phyloP scores from a whole-genome alignment of 371 early-diverging fungal genomes.

The Mortierella sp. region DNA sequence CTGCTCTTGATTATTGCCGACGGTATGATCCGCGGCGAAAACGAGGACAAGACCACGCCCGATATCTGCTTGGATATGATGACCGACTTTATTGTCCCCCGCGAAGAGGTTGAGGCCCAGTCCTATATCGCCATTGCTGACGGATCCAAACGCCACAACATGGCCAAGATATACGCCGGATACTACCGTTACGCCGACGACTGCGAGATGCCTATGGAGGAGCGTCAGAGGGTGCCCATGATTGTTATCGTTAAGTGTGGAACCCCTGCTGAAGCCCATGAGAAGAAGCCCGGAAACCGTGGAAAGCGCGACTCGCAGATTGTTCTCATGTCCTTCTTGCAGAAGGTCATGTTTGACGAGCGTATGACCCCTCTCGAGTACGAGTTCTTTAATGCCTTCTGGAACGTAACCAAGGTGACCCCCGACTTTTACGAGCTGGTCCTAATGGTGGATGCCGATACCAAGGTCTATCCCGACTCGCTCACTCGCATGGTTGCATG shows the following conservation, averaged over 20 bases:
- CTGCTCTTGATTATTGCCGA: slow-evolving; percentile 92
- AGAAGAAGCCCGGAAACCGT: slow-evolving; percentile 94
- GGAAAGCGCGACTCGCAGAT: slow-evolving; percentile 99
- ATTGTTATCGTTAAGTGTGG: slow-evolving; percentile 96
- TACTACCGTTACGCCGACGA: slow-evolving; percentile 77
- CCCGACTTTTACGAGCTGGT: slow-evolving; percentile 90
- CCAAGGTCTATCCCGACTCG: slow-evolving; percentile 84
- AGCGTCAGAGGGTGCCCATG: slow-evolving; percentile 82
- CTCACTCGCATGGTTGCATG: slow-evolving; percentile 80
- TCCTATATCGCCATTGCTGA: slow-evolving; percentile 92
- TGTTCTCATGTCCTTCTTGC: slow-evolving; percentile 96
- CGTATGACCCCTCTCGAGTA: slow-evolving; percentile 95
- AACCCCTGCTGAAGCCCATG: slow-evolving; percentile 76
- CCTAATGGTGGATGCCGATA: slow-evolving; percentile 98
- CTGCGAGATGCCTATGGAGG: slow-evolving; percentile 41
- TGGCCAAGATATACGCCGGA: slow-evolving; percentile 95
- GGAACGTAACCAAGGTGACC: slow-evolving; percentile 82
- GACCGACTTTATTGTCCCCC: slow-evolving; percentile 69
- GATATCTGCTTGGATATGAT: slow-evolving; percentile 80
- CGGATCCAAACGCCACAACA: slow-evolving; percentile 88
- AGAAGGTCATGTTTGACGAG: slow-evolving; percentile 91
- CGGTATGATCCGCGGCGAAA: slow-evolving; percentile 88
- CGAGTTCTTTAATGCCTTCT: slow-evolving; percentile 93
- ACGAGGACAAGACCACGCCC: slow-evolving; percentile 83
- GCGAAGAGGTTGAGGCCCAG: slow-evolving; percentile 68